A percentile compares a stretch with the other conserved stretches of the same genome.
These are phyloP conservation scores for Dipteronia dyeriana DNA, from an alignment of 345 rosid genomes.

Conservation along the genomic window DNA sequence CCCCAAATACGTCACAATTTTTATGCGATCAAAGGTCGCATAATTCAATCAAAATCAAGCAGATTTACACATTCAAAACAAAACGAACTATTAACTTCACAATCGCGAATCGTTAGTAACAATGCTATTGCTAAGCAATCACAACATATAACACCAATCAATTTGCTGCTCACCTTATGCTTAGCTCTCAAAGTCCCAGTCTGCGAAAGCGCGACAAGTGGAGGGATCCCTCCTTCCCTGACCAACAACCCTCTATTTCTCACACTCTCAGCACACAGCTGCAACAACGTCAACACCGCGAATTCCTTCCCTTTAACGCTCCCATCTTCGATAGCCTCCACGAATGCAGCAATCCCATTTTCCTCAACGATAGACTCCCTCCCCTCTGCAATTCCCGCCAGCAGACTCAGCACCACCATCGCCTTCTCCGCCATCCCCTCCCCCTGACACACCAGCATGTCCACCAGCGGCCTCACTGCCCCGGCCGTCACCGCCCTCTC, in stretches of 20 bases:
- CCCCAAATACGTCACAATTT: too few relatives aligned
- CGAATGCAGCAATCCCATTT: conserved; percentile 86
- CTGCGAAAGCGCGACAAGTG: conserved; percentile 91
- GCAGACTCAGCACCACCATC: conserved; percentile 83
- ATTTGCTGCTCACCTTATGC: conserved; percentile 55
- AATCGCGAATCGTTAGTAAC: not conserved
- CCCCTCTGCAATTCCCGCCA: conserved; percentile 75
- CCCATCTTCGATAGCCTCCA: conserved; percentile 92
- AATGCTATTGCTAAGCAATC: not conserved
- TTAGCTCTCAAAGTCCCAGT: conserved; percentile 70
- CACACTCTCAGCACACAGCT: conserved; percentile 69
- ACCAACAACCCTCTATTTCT: conserved; percentile 87
- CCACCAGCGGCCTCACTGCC: conserved; percentile 86
- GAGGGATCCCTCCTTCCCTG: conserved; percentile 98
- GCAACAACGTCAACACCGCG: conserved; percentile 78
- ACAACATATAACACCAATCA: not conserved
- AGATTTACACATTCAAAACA: not conserved
- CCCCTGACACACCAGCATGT: conserved; percentile 74
- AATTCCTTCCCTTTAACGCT: conserved; percentile 86
- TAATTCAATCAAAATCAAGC: not conserved
- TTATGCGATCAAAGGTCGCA: not conserved
- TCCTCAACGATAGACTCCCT: conserved; percentile 79
- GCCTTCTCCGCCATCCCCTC: conserved; percentile 96
- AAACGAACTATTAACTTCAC: too few relatives aligned
- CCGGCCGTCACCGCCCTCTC: conserved; percentile 93